Base-by-base conservation (phyloP, 208 protist species). In the Sergeia podlipaevii region DNA sequence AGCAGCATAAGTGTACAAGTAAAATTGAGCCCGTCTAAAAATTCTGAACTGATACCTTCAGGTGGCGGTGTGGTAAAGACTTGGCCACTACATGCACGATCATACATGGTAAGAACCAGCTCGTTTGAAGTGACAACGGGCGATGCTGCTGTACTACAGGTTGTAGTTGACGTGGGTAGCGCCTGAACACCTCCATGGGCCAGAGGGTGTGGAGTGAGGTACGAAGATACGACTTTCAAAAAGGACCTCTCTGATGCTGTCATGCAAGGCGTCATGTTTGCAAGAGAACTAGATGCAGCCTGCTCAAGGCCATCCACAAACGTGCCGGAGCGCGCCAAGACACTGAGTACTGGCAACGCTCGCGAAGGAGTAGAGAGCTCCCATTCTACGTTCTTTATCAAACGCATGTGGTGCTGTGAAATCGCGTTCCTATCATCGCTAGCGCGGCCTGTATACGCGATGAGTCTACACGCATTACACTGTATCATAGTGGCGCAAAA, bases 291-390 rank as follows among this genome's bases (percentile, higher is more conserved):
- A 27, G 52, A 63, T 0, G 74, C 71, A 3, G 70, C 66, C 8
- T 53, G 38, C 27, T 84, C 76, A n/a, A 89, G 50, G 3, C 65
- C 68, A n/a, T 79, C 70, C 5, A 89, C 43, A 1, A 84, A 33
- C 3, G 79, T 76, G 18, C 76, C 75, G 7, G 80, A 85, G 32
- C 76, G 62, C 7, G 68, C 43, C 20, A 89, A 52, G 20, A 85
- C 65, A 27, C 58, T 67, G 34, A 89, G 60, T 15, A 83, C 73
- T 2, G 73, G 59, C 13, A 89, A 58, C 4, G 80, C 64, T 17
- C 70, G 59, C 8, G 80, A 89, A n/a, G 80, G 80, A 6, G 70
- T 75, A n/a, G 80, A 69, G 59, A 81, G 66, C 29, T 89, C 68
- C 80, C 80, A 89, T 26, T 78, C 56, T 1, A 50, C 43, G 37